phyloP scores from a whole-genome alignment of 2,329 filamentous ascomycete genomes.

The Periconia digitata region DNA sequence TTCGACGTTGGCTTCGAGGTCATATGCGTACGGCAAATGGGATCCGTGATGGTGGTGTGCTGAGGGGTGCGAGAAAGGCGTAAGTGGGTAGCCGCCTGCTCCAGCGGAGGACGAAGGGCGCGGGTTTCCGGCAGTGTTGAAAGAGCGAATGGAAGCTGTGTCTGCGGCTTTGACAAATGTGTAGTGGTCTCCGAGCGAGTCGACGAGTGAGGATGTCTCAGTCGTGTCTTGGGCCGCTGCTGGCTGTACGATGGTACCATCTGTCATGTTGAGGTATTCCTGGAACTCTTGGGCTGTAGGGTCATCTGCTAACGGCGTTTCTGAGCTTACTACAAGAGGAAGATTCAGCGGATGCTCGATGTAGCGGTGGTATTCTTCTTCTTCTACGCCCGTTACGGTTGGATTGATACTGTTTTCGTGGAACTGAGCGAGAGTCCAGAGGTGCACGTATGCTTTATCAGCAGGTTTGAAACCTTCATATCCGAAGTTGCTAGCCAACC shows the following conservation, averaged over 20 bases:
- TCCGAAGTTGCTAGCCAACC: conserved; percentile 24
- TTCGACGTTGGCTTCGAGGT: not conserved
- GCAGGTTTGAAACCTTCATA: conserved; percentile 52
- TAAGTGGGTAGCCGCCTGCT: conserved; percentile 14
- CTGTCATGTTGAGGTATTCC: conserved; percentile 69
- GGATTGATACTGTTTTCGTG: conserved; percentile 85
- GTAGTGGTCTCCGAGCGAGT: conserved; percentile 13
- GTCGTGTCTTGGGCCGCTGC: conserved; percentile 15
- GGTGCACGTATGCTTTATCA: conserved; percentile 79
- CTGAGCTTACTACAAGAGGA: conserved; percentile 74
- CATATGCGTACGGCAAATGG: conserved; percentile 6
- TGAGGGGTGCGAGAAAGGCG: conserved; percentile 37
- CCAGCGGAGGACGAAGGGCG: conserved; percentile 23
- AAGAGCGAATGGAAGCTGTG: conserved; percentile 26
- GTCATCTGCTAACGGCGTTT: conserved; percentile 56
- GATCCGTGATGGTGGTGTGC: conserved; percentile 21
- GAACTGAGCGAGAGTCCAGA: conserved; percentile 86
- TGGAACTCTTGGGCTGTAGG: conserved; percentile 67
- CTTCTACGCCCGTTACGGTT: conserved; percentile 73
- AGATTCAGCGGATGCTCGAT: conserved; percentile 85
- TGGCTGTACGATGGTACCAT: conserved; percentile 13
- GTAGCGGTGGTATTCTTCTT: conserved; percentile 85
- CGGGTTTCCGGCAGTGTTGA: conserved; percentile 6
- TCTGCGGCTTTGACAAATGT: conserved; percentile 22
- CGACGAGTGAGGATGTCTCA: conserved; percentile 19